Conservation (phyloP, 1,284 basidiomycete genomes). For the Vanrija humicola region DNA sequence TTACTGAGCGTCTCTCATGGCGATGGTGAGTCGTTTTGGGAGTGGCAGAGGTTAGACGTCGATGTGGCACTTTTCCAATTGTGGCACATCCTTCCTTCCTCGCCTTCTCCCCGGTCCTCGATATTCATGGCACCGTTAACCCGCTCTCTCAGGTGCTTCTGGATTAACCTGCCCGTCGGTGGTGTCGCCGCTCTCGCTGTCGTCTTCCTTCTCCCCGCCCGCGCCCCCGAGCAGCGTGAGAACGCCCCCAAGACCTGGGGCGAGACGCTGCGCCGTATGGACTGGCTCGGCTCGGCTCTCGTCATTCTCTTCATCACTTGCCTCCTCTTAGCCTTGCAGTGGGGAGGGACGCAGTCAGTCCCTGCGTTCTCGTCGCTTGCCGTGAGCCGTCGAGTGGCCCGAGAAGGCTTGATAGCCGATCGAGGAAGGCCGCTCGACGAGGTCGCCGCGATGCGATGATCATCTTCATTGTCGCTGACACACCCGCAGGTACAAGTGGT, state of each 20-base stretch:
- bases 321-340: conserved; percentile 50
- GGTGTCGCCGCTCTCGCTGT: conserved; percentile 45
- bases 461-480: neutral
- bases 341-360: conserved; percentile 48
- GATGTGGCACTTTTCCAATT: conserved; percentile 2
- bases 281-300: conserved; percentile 49
- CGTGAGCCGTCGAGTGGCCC: conserved; percentile 19
- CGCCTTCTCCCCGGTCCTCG: neutral
- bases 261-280: conserved; percentile 40
- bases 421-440: neutral
- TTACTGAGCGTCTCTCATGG: conserved; percentile 52
- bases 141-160: conserved; percentile 43
- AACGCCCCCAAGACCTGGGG: conserved; percentile 20
- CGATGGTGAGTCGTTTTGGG: conserved; percentile 27
- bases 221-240: conserved; percentile 55
- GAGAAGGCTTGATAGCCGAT: neutral
- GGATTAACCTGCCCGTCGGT: conserved; percentile 54
- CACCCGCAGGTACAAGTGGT: conserved; percentile 16
- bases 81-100: neutral
- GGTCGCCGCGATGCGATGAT: neutral
- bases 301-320: conserved; percentile 49
- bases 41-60: neutral
- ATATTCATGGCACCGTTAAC: neutral
- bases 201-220: conserved; percentile 48
- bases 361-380: conserved; percentile 2